phyloP scores from a whole-genome alignment of 148 eudicot genomes.

The Chenopodium quinoa region DNA sequence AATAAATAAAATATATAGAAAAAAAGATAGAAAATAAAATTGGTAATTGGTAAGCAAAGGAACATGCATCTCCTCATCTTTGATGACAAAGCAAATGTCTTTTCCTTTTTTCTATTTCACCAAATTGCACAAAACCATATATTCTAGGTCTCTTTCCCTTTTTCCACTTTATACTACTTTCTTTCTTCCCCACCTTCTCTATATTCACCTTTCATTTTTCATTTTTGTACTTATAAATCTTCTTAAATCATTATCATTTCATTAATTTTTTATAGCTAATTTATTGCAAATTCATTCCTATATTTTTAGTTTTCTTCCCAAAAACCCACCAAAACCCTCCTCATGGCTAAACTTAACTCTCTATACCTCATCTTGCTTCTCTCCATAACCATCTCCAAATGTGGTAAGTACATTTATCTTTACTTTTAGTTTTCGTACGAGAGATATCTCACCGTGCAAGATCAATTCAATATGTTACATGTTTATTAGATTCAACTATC shows the following conservation, averaged over 20 bases:
- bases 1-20: too few species aligned
- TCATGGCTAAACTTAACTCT: conserved; percentile 47
- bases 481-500: too few species aligned
- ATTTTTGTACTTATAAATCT: conserved; percentile 6
- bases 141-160: conserved; percentile 21
- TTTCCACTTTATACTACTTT: conserved; percentile 32
- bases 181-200: conserved; percentile 7
- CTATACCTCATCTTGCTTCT: conserved; percentile 34
- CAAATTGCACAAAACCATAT: conserved; percentile 28
- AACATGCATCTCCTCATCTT: conserved; percentile 33
- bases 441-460: too few species aligned
- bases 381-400: conserved; percentile 36
- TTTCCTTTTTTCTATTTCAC: conserved; percentile 17
- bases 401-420: conserved; percentile 38
- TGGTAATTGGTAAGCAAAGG: conserved; percentile 11
- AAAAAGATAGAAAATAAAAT: neutral
- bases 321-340: conserved; percentile 26
- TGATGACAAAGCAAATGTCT: conserved; percentile 41
- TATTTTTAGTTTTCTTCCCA: conserved; percentile 16
- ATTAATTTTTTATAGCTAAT: conserved; percentile 11
- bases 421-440: neutral
- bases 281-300: conserved; percentile 13
- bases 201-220: conserved; percentile 21
- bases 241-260: conserved; percentile 20
- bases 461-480: too few species aligned